Evolutionary conservation across 2,329 filamentous ascomycete species (phyloP), one percentile per base, ranked within the genome.

Genomic region (Monilinia fructicola): DNA sequence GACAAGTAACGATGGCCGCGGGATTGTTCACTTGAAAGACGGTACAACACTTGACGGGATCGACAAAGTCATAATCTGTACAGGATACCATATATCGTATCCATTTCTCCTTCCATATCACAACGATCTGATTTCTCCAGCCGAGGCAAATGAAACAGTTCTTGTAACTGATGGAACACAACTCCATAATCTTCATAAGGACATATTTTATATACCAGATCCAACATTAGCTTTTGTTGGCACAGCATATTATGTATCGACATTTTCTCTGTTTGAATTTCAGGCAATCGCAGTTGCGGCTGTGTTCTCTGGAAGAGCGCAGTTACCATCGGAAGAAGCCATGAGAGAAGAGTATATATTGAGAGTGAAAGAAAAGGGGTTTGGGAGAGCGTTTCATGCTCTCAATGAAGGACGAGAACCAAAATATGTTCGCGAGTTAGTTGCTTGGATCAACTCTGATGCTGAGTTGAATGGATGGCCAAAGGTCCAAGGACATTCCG

Each of bases 31-130:
- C 0, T 77, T 91, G 1, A 81, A 79, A 54, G 82, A 86, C 31
- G 87, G 87, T 0, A 71, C 77, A 0, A 77, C 77, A 1, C 72
- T 92, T 0, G 78, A 78, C 26, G 79, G 81, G 12, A 85, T 92
- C 46, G 83, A 92, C 71, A 78, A 80, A 21, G 81, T 92, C 0
- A 81, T 92, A 26, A 73, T 92, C 6, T 86, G 84, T 21, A 92
- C 89, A 0, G 89, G 90, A 0, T 92, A 92, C 72, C 84, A 89
- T 71, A 85, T 86, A 18, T 85, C 85, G 0, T 83, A 89, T 21
- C 89, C 89, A 0, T 92, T 90, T 71, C 78, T 92, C 0, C 74
- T 78, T 0, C 75, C 83, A 12, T 78, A 83, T 23, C 70, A 72
- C 28, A 82, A 80, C 68, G 78, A 79, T 18, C 77, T 77, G 0